Percentiles rank a stretch among this genome's conserved stretches.
Conservation (phyloP, 495 filamentous ascomycete genomes). For the Trichoderma erinaceum region DNA sequence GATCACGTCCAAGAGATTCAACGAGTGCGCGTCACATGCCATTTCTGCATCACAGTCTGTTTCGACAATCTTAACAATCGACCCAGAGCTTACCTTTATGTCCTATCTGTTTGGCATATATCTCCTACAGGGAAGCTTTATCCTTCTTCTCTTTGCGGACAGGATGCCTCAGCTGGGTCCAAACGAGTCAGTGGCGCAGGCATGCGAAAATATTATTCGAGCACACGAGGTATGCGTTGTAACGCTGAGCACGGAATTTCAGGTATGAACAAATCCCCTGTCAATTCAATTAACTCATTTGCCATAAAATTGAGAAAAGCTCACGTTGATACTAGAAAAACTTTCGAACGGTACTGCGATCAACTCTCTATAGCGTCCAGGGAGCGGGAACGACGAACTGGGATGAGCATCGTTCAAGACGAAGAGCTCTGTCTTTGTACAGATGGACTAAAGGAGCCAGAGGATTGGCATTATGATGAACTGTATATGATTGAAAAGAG, state of each 20-base stretch:
- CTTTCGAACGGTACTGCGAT: slow-evolving; percentile 75
- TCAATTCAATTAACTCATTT: too few species aligned
- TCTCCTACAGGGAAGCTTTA: slow-evolving; percentile 52
- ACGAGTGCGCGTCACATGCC: slow-evolving; percentile 48
- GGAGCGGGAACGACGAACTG: slow-evolving; percentile 61
- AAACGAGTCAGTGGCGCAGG: slow-evolving; percentile 44
- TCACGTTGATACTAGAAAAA: too few species aligned
- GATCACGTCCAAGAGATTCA: slow-evolving; percentile 50
- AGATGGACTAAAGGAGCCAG: slow-evolving; percentile 69
- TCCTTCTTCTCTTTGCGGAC: slow-evolving; percentile 52
- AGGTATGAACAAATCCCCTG: slow-evolving; percentile 41
- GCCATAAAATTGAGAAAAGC: too few species aligned
- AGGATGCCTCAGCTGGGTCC: slow-evolving; percentile 48
- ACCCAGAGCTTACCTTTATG: slow-evolving; percentile 55
- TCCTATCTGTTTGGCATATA: slow-evolving; percentile 58
- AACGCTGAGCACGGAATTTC: slow-evolving; percentile 55
- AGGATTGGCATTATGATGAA: slow-evolving; percentile 92
- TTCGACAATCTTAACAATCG: slow-evolving; percentile 45
- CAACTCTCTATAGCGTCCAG: slow-evolving; percentile 64
- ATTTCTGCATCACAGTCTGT: slow-evolving; percentile 50
- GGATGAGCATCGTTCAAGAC: slow-evolving; percentile 61
- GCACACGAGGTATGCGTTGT: slow-evolving; percentile 57
- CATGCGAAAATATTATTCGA: slow-evolving; percentile 53
- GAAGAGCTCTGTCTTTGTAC: slow-evolving; percentile 64
- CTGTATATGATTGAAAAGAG: slow-evolving; percentile 48